A percentile compares a stretch with the other conserved stretches of the same genome.
Evolutionary conservation across 75 land plant genomes (phyloP).

Genomic region (Chamaecyparis obtusa): DNA sequence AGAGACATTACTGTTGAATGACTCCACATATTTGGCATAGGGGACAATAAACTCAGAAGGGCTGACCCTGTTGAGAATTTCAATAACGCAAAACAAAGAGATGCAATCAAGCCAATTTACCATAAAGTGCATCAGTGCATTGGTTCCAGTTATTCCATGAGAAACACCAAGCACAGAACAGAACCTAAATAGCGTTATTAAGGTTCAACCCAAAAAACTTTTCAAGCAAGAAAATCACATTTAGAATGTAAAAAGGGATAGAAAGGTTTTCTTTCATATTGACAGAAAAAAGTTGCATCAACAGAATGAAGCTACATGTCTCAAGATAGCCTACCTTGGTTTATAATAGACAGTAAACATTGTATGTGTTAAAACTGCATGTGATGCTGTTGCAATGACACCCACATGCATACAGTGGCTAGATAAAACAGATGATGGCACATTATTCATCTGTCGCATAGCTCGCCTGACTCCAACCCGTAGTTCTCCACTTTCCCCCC

Average conservation of each 20-base stretch:
- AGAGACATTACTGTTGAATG: slow-evolving; percentile 29
- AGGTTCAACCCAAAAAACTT: too few species aligned
- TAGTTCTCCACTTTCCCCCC: slow-evolving; percentile 65
- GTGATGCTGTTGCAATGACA: slow-evolving; percentile 79
- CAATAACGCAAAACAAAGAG: not conserved
- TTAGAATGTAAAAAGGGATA: not conserved
- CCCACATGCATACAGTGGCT: slow-evolving; percentile 87
- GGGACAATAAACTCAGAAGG: slow-evolving; percentile 61
- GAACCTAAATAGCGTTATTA: too few species aligned
- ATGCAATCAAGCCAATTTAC: not conserved
- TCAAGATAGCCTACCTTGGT: slow-evolving; percentile 44
- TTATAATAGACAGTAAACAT: slow-evolving; percentile 69
- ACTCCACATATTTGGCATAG: slow-evolving; percentile 42
- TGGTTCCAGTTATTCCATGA: not conserved
- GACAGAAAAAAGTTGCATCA: not conserved
- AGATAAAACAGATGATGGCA: slow-evolving; percentile 68
- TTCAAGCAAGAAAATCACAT: not conserved
- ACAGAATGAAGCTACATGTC: not conserved
- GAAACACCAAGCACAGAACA: not conserved
- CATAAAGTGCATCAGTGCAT: not conserved
- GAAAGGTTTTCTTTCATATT: not conserved
- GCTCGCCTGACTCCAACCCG: slow-evolving; percentile 68
- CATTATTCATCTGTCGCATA: slow-evolving; percentile 38
- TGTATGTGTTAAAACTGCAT: slow-evolving; percentile 64
- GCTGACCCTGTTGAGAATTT: slow-evolving; percentile 40